These are phyloP conservation scores for Penicillium hesseltinei DNA, from an alignment of 2,329 filamentous ascomycete species.

Conservation along the genomic window DNA sequence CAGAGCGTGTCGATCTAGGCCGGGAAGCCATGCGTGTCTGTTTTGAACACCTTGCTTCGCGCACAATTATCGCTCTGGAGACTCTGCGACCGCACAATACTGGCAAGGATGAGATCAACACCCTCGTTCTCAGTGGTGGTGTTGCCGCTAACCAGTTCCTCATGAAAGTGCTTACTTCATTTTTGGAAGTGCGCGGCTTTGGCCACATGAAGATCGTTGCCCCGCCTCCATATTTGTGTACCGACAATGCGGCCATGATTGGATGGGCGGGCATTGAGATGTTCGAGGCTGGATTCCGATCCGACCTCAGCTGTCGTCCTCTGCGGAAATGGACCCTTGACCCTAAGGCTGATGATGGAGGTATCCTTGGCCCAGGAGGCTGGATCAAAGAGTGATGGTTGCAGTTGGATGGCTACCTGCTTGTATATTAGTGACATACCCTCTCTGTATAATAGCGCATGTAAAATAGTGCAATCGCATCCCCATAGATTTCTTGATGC, in stretches of 20 bases:
- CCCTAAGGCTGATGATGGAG: slow-evolving; percentile 57
- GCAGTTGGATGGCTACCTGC: slow-evolving; percentile 5
- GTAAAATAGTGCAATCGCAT: slow-evolving; percentile 3
- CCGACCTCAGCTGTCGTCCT: slow-evolving; percentile 59
- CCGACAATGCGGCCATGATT: slow-evolving; percentile 97
- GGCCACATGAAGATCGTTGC: slow-evolving; percentile 61
- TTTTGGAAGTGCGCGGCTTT: slow-evolving; percentile 67
- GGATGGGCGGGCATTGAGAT: slow-evolving; percentile 93
- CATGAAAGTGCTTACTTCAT: slow-evolving; percentile 61
- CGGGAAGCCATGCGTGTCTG: slow-evolving; percentile 71
- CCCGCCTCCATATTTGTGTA: slow-evolving; percentile 77
- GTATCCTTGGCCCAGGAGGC: slow-evolving; percentile 62
- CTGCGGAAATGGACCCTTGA: slow-evolving; percentile 75
- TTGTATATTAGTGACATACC: slow-evolving; percentile 26
- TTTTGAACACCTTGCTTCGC: slow-evolving; percentile 82
- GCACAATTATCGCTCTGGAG: slow-evolving; percentile 69
- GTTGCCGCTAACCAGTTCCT: slow-evolving; percentile 85
- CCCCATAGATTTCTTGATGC: not conserved
- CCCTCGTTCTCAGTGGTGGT: slow-evolving; percentile 82
- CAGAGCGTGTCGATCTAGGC: slow-evolving; percentile 68
- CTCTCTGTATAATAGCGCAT: not conserved
- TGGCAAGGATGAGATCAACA: slow-evolving; percentile 44
- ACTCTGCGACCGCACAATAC: slow-evolving; percentile 24
- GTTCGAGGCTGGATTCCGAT: slow-evolving; percentile 73
- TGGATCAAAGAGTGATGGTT: slow-evolving; percentile 48